Percentiles rank a stretch among this genome's conserved stretches.
These are phyloP conservation scores for Dioszegia crocea DNA, from an alignment of 768 basidiomycete species.

Conservation along the genomic window DNA sequence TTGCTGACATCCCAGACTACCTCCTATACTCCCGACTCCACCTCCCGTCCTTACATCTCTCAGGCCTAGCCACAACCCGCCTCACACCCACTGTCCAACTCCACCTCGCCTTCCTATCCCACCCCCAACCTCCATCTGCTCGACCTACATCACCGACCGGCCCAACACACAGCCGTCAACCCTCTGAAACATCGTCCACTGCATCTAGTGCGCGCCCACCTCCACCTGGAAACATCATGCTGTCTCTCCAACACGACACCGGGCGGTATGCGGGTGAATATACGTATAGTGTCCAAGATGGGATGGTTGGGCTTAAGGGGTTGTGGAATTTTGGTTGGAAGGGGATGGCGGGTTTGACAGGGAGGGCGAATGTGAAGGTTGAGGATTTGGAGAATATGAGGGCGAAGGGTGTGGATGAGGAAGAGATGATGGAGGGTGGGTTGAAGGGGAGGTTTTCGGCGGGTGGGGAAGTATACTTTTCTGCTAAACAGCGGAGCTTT, in stretches of 20 bases:
- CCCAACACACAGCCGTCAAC: conserved; percentile 49
- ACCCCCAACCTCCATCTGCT: conserved; percentile 52
- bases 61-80: conserved; percentile 82
- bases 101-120: conserved; percentile 60
- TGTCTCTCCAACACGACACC: conserved; percentile 84
- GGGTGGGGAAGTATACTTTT: conserved; percentile 90
- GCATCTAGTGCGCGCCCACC: conserved; percentile 48
- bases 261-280: conserved; percentile 93
- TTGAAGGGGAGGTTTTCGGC: conserved; percentile 84
- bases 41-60: conserved; percentile 79
- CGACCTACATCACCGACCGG: conserved; percentile 22
- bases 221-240: conserved; percentile 57
- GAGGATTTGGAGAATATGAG: no score
- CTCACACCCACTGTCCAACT: conserved; percentile 73
- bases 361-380: no score
- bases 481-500: conserved; percentile 84
- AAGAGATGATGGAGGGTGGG: conserved; percentile 83
- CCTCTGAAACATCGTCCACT: conserved; percentile 52
- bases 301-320: conserved; percentile 83
- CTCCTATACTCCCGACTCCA: conserved; percentile 88
- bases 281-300: conserved; percentile 87
- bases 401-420: conserved; percentile 92
- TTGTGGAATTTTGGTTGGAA: conserved; percentile 87
- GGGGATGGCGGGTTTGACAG: conserved; percentile 45
- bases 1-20: conserved; percentile 61